Evolutionary conservation across 768 basidiomycete genomes (phyloP), one percentile per base, ranked within the genome.

Genomic region (Tulasnella sp.): DNA sequence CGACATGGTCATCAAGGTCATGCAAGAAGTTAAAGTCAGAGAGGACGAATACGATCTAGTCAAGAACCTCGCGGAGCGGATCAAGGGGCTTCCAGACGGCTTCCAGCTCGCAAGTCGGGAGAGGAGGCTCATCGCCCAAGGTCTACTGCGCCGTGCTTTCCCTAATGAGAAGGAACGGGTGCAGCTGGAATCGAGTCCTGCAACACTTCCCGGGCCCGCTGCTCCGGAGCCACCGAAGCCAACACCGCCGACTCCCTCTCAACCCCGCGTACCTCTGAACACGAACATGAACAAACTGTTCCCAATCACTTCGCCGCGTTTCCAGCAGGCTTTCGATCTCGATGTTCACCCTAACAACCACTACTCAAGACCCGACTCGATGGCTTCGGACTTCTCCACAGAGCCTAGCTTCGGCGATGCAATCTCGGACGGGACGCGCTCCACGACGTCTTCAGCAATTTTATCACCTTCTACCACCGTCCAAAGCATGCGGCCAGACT

Each of bases 11-110:
- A 88, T 95, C 73, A 86, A 87, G 34, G 89, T 90, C 2, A 86
- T 97, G 80, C 88, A 88, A 44, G 93, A 94, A 76, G 92, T 95
- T 75, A 94, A 95, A 77, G 80, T 85, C 12, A 86, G 92, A 22
- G 94, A 95, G 79, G 92, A 94, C 67, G 92, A 94, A 74, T 92
- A 95, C 77, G 87, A 88, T n/a, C 79, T 86, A 41, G 82, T 92
- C 39, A 90, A 90, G 78, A 79, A 83, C 22, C 83, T 92, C 22
- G 80, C 86, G 16, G 78, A 80, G 6, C 84, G 85, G 0, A 86
- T 95, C 74, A 81, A 84, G 29, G 90, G 90, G 1, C 77, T 91
- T 4, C 84, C 87, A 0, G 77, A 82, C 1, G 80, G 82, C 1
- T 84, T 83, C 75, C 59, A 82, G 29, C 83, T 96, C 1, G 89